Base-by-base conservation (phyloP, 768 basidiomycete species). In the Russula sp. region DNA sequence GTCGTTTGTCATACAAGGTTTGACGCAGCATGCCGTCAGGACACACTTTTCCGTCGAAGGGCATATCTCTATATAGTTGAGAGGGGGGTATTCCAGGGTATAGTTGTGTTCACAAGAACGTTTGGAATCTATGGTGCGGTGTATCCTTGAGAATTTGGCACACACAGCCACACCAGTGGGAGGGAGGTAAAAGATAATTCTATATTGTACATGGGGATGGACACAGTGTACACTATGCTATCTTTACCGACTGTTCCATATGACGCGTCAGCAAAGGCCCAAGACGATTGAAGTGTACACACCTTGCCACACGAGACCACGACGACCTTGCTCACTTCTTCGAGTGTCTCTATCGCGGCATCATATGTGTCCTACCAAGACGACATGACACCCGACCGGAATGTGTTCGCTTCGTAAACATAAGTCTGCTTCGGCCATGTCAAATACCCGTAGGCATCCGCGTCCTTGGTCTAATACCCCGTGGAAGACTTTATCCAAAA, bases 401-500 rank as follows among this genome's bases (percentile, higher is more conserved):
- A 42, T 27, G 60, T 61, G 53, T 20, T 8, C n/a, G 18, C 20
- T 49, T 39, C n/a, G 35, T 59, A 56, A 47, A 81, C 90, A 61
- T 70, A 93, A 93, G 75, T 97, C 94, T 13, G 84, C 84, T 70
- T 91, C 88, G 1, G 84, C 84, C 73, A 92, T 80, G 61, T 97
- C 91, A 64, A 90, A 98, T n/a, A 98, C 85, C 93, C n/a, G n/a
- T n/a, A n/a, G n/a, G n/a, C n/a, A n/a, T n/a, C n/a, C n/a, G n/a
- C n/a, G n/a, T n/a, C n/a, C 94, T 73, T 98, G 96, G 73, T 98
- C 96, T n/a, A 99, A 80, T 1, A 99, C 94, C 6, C 96, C 96
- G 65, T 92, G 84, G 66, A 98, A 83, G 2, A 95, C 85, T 69
- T 95, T 95, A 76, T 98, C 96, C 42, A 98, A 78, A 65, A 98